Conservation (phyloP, 1,284 basidiomycete species). For the Ustilago tritici region DNA sequence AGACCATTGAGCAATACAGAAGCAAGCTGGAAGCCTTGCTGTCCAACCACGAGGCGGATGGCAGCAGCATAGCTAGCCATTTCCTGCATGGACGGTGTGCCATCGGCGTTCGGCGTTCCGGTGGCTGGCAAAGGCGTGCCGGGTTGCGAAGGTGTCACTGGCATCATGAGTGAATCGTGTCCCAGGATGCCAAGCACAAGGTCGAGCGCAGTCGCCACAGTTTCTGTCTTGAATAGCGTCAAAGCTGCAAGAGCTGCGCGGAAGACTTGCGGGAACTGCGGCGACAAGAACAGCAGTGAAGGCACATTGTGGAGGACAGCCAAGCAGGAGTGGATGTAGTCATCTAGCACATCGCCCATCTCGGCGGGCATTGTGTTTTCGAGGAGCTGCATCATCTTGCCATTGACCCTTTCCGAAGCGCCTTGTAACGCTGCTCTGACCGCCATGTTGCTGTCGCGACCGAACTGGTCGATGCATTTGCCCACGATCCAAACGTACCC, state of each 20-base stretch:
- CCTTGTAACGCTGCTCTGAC: conserved; percentile 48
- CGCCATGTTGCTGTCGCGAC: conserved; percentile 35
- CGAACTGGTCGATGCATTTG: conserved; percentile 74
- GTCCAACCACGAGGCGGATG: conserved; percentile 78
- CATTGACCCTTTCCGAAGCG: conserved; percentile 57
- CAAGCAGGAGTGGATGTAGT: conserved; percentile 86
- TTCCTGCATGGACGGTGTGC: conserved; percentile 73
- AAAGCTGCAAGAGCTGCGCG: conserved; percentile 54
- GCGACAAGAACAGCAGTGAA: conserved; percentile 76
- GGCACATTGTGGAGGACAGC: conserved; percentile 80
- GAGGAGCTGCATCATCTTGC: conserved; percentile 52
- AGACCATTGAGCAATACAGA: conserved; percentile 81
- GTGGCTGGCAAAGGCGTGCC: conserved; percentile 34
- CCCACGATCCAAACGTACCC: conserved; percentile 95
- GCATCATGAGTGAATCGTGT: conserved; percentile 72
- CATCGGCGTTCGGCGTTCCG: conserved; percentile 24
- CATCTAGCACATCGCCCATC: conserved; percentile 80
- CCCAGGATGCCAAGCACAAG: conserved; percentile 80
- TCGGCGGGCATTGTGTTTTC: conserved; percentile 50
- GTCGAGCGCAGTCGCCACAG: conserved; percentile 84
- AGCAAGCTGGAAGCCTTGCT: conserved; percentile 81
- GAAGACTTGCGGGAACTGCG: conserved; percentile 70
- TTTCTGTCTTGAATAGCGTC: conserved; percentile 73
- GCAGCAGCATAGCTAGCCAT: conserved; percentile 76
- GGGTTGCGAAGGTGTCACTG: conserved; percentile 32